Evolutionary conservation across 345 rosid genomes (phyloP), one percentile per base, ranked within the genome.

Genomic region (Murraya paniculata): DNA sequence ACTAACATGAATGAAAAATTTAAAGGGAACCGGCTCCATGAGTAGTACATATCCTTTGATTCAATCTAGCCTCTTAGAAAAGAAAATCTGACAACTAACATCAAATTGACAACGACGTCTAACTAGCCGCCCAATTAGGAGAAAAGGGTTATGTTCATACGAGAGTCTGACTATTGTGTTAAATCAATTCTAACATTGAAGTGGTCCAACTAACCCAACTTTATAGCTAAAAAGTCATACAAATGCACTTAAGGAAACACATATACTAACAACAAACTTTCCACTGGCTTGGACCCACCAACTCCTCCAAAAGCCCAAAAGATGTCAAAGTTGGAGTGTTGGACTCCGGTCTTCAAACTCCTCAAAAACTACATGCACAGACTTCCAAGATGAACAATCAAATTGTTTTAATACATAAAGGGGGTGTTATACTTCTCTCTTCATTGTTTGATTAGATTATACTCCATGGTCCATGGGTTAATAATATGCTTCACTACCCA

Each of bases 61-160:
- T 35, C 28, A 61, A 19, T 41, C 31, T 64, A 62, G 41, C 21
- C 72, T 22, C 75, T 76, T 31, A 30, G 18, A 19, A 53, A 67
- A 8, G 30, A 76, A 68, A 57, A 78, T 66, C 83, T 70, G 89
- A 81, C 79, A 77, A 30, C 68, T 64, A 73, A 73, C 69, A 68
- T 68, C 79, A 81, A 77, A 68, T 77, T 68, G 86, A 88, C 79
- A 87, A 61, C 27, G 90, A 87, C 90, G 45, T 82, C 73, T 84
- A 90, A 83, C 81, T 69, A 73, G 82, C 81, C 77, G 81, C 68
- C 84, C 88, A 36, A 76, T 16, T 59, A 31, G 16, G 59, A 9
- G 56, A 64, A 77, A 67, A n/a, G 59, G 6, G 38, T 21, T 28
- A 36, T 31, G 53, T n/a, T 53, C 58, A 7, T 22, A 9, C 55